These are phyloP conservation scores for Bretziella fagacearum DNA, from an alignment of 2,329 filamentous ascomycete genomes.

Conservation along the genomic window DNA sequence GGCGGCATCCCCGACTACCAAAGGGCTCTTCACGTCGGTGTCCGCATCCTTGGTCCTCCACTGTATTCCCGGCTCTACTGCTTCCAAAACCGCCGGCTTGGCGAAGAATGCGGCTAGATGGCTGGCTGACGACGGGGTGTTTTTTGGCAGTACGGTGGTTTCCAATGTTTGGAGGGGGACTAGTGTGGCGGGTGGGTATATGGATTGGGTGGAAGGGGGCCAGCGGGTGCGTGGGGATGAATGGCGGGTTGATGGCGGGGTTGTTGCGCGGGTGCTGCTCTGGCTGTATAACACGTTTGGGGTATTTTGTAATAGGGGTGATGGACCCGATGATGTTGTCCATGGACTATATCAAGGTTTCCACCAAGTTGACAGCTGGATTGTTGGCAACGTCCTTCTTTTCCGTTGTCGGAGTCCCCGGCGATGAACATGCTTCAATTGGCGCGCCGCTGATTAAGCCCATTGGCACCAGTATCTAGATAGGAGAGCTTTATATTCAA, in stretches of 20 bases:
- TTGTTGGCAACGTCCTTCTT: constrained; percentile 25
- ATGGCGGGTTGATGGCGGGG: not conserved
- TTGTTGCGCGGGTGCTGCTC: constrained; percentile 17
- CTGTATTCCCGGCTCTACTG: constrained; percentile 11
- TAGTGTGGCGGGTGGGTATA: constrained; percentile 1
- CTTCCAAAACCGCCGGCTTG: constrained; percentile 2
- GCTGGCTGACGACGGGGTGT: constrained; percentile 16
- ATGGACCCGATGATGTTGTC: constrained; percentile 22
- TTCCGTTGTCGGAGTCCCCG: constrained; percentile 18
- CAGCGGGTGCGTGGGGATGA: not conserved
- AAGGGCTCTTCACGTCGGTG: constrained; percentile 12
- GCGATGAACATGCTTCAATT: not conserved
- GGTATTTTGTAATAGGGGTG: constrained; percentile 26
- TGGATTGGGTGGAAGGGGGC: not conserved
- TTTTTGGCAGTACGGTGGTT: constrained; percentile 19
- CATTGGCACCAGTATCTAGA: too few relatives aligned
- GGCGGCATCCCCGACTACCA: constrained; percentile 5
- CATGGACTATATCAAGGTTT: constrained; percentile 23
- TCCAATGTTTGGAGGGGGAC: constrained; percentile 11
- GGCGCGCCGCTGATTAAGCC: too few relatives aligned
- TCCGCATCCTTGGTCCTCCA: constrained; percentile 11
- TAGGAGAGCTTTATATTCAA: too few relatives aligned
- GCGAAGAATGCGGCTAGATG: constrained; percentile 15
- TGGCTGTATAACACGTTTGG: constrained; percentile 22
- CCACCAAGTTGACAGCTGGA: constrained; percentile 23